Percentiles rank a stretch among this genome's conserved stretches.
phyloP scores from a whole-genome alignment of 768 basidiomycete species.

The Filobasidium wieringae region DNA sequence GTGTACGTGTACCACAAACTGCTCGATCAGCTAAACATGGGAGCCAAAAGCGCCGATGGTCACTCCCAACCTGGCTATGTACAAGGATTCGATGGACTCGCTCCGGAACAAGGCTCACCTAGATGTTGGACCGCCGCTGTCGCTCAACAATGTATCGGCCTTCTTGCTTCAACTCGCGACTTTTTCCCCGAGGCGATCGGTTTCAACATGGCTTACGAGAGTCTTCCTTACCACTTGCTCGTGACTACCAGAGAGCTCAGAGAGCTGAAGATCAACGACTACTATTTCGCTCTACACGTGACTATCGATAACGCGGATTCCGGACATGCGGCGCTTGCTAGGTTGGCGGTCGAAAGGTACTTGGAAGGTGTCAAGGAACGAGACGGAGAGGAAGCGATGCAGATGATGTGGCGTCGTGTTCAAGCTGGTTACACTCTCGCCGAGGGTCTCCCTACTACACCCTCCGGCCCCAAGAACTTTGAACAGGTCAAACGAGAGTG shows the following conservation, averaged over 20 bases:
- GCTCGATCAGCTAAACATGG: slow-evolving; percentile 14
- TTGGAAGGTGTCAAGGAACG: slow-evolving; percentile 20
- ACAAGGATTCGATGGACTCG: slow-evolving; percentile 23
- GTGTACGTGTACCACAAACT: slow-evolving; percentile 27
- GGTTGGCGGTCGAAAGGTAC: slow-evolving; percentile 25
- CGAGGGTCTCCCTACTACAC: slow-evolving; percentile 29
- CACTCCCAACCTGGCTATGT: slow-evolving; percentile 12
- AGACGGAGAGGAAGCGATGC: slow-evolving; percentile 19
- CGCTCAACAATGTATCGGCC: slow-evolving; percentile 31
- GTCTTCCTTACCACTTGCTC: slow-evolving; percentile 31
- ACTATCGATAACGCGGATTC: slow-evolving; percentile 33
- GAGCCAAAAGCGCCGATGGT: slow-evolving; percentile 6
- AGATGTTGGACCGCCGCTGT: slow-evolving; percentile 32
- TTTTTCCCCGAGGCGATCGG: slow-evolving; percentile 33
- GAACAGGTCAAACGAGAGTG: background rate
- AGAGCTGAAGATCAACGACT: slow-evolving; percentile 29
- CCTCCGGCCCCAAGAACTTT: slow-evolving; percentile 20
- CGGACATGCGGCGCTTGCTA: slow-evolving; percentile 29
- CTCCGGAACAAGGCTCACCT: slow-evolving; percentile 21
- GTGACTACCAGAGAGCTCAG: slow-evolving; percentile 26
- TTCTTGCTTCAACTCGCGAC: slow-evolving; percentile 20
- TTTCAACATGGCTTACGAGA: slow-evolving; percentile 36
- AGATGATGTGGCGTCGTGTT: slow-evolving; percentile 20
- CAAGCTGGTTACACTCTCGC: slow-evolving; percentile 27
- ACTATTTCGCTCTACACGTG: slow-evolving; percentile 33